These are phyloP conservation scores for Talaromyces sp. DNA, from an alignment of 2,329 filamentous ascomycete genomes.

Conservation along the genomic window DNA sequence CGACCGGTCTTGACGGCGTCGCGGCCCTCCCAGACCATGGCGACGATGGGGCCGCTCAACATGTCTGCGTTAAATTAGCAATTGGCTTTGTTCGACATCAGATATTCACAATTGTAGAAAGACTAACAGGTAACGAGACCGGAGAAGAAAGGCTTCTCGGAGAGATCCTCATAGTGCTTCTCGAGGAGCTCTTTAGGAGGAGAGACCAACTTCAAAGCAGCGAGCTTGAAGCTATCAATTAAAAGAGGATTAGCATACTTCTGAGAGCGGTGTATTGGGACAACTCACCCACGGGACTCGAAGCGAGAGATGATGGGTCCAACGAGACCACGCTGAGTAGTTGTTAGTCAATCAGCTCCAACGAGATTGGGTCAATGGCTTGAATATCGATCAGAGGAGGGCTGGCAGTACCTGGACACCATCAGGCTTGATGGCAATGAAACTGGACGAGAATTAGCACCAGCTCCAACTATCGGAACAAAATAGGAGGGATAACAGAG, in stretches of 20 bases:
- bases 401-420: constrained; percentile 79
- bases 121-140: constrained; percentile 84
- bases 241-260: background rate
- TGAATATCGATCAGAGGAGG: background rate
- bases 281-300: constrained; percentile 82
- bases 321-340: constrained; percentile 81
- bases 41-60: constrained; percentile 91
- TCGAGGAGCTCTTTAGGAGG: constrained; percentile 94
- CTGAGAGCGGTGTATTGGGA: background rate
- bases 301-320: constrained; percentile 98
- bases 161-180: constrained; percentile 93
- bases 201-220: constrained; percentile 89
- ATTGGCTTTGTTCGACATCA: background rate
- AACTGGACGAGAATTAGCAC: constrained; percentile 58
- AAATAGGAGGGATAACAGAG: constrained; percentile 21
- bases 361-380: background rate
- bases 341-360: constrained; percentile 26
- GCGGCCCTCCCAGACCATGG: constrained; percentile 99
- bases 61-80: constrained; percentile 64
- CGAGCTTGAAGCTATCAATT: constrained; percentile 82
- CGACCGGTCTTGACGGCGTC: constrained; percentile 99
- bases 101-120: background rate
- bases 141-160: constrained; percentile 93
- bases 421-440: constrained; percentile 99
- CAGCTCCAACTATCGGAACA: constrained; percentile 15